Conservation (phyloP, 1,284 basidiomycete genomes). For the Boletus sp. region DNA sequence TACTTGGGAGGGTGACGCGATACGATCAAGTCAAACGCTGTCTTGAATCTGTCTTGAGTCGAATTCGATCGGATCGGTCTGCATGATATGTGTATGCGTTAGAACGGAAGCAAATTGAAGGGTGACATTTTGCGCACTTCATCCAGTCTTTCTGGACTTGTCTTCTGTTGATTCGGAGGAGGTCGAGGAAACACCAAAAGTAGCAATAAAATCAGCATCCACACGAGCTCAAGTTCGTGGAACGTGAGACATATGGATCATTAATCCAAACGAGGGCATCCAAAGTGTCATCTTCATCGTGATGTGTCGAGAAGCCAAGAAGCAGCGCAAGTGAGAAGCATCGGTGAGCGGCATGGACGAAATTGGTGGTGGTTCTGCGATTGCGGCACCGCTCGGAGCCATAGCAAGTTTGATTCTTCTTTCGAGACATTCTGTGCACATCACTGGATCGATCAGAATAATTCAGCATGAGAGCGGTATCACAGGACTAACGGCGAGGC, state of each 20-base stretch:
- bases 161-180: not conserved
- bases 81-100: not conserved
- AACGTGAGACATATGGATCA: slow-evolving; percentile 6
- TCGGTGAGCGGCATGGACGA: not conserved
- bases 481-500: too few species aligned
- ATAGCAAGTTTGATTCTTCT: not conserved
- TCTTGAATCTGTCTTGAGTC: not conserved
- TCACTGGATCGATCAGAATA: slow-evolving; percentile 18
- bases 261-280: not conserved
- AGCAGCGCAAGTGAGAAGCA: slow-evolving; percentile 18
- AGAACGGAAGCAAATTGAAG: slow-evolving; percentile 9
- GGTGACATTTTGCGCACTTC: slow-evolving; percentile 1
- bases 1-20: not conserved
- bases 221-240: not conserved
- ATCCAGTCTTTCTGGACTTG: not conserved
- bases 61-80: slow-evolving; percentile 4
- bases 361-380: not conserved
- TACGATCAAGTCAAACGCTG: slow-evolving; percentile 2
- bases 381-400: slow-evolving; percentile 18
- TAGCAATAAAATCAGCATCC: not conserved
- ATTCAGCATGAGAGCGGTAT: not conserved
- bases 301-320: slow-evolving; percentile 9
- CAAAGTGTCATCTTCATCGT: not conserved
- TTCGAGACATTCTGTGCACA: slow-evolving; percentile 5
- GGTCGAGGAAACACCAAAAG: not conserved